These are phyloP conservation scores for Thielaviopsis euricoi DNA, from an alignment of 2,329 filamentous ascomycete species.

Conservation along the genomic window DNA sequence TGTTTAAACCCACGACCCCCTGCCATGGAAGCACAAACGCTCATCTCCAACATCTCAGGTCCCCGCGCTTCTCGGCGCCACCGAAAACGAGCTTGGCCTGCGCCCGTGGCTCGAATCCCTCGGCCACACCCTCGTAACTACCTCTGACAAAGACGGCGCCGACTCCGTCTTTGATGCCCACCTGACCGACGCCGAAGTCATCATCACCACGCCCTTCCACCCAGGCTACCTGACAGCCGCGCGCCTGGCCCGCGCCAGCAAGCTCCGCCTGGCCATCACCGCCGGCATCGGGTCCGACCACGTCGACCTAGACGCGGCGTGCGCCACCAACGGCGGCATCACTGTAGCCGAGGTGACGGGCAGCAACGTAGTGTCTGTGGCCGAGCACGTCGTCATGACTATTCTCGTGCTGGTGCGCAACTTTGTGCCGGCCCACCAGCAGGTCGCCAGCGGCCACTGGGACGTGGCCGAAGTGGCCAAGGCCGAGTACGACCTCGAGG, in stretches of 20 bases:
- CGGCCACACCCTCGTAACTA: constrained; percentile 92
- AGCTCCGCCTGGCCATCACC: constrained; percentile 92
- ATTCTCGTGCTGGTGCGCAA: constrained; percentile 92
- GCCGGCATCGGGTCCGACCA: constrained; percentile 98
- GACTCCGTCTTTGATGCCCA: constrained; percentile 89
- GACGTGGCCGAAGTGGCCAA: constrained; percentile 90
- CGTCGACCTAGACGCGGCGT: constrained; percentile 90
- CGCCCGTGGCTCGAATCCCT: constrained; percentile 95
- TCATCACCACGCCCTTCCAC: constrained; percentile 99
- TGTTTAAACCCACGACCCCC: too few species aligned
- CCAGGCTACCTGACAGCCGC: constrained; percentile 94
- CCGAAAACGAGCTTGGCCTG: constrained; percentile 94
- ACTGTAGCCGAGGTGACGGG: constrained; percentile 97
- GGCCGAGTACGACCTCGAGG: constrained; percentile 95
- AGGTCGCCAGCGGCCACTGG: constrained; percentile 80
- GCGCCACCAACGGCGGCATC: constrained; percentile 94
- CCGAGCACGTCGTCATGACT: constrained; percentile 98
- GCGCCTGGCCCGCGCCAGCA: constrained; percentile 95
- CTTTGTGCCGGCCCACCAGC: constrained; percentile 94
- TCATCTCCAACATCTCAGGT: too few species aligned
- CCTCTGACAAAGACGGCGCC: constrained; percentile 92
- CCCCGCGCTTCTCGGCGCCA: constrained; percentile 79
- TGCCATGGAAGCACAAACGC: too few species aligned
- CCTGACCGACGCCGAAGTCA: constrained; percentile 90
- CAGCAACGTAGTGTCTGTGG: constrained; percentile 95